phyloP scores from a whole-genome alignment of 306 rosid species.

The Lathyrus oleraceus region DNA sequence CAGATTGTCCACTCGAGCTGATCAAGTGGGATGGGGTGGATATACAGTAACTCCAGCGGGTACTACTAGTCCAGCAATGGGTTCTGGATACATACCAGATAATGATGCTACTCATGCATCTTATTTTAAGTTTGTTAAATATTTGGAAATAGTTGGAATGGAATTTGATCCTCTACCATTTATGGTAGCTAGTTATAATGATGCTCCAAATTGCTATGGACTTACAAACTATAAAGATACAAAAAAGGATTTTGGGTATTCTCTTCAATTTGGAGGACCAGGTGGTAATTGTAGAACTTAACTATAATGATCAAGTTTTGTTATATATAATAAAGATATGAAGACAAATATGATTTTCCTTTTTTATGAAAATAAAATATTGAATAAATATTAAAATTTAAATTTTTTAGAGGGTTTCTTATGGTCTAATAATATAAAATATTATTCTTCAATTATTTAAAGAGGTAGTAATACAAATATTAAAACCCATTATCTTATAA shows the following conservation, averaged over 20 bases:
- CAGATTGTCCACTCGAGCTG: rapidly evolving
- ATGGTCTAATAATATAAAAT: too few species aligned
- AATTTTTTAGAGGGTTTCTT: too few species aligned
- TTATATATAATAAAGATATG: too few species aligned
- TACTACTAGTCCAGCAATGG: conserved; percentile 1
- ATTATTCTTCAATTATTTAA: too few species aligned
- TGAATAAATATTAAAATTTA: too few species aligned
- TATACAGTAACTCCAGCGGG: neutral
- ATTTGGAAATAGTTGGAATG: neutral
- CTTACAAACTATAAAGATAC: neutral
- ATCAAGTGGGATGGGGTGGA: conserved; percentile 19
- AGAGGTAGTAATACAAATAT: too few species aligned
- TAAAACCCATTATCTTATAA: too few species aligned
- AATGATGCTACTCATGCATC: neutral
- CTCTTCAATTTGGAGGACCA: neutral
- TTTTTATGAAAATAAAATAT: too few species aligned
- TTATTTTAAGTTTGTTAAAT: neutral
- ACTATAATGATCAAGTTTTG: too few species aligned
- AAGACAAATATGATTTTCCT: too few species aligned
- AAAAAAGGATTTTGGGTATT: neutral
- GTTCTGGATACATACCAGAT: conserved; percentile 1
- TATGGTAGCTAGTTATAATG: neutral
- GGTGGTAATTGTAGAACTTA: neutral
- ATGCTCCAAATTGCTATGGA: neutral
- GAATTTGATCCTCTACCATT: rapidly evolving